A percentile compares a stretch with the other conserved stretches of the same genome.
Evolutionary conservation across 352 stramenopile species (phyloP).

Genomic region (Pythium dissimile): DNA sequence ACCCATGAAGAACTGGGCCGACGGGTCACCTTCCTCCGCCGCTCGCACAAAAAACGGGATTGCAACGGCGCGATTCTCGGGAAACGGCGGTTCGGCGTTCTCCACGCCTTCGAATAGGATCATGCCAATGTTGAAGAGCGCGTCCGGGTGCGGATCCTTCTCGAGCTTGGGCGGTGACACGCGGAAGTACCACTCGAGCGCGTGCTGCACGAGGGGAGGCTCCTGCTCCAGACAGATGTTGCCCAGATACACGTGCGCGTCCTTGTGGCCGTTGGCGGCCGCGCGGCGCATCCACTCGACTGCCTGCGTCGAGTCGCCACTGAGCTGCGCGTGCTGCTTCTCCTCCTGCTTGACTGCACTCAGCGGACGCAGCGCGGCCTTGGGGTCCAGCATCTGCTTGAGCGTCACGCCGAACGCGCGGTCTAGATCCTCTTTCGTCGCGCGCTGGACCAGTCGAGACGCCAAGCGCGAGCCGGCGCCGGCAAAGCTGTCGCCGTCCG

Average conservation of each 20-base stretch:
- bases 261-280: slow-evolving; percentile 65
- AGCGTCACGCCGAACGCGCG: slow-evolving; percentile 71
- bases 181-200: slow-evolving; percentile 71
- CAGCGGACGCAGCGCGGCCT: slow-evolving; percentile 46
- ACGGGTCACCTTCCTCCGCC: slow-evolving; percentile 68
- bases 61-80: slow-evolving; percentile 46
- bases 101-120: slow-evolving; percentile 74
- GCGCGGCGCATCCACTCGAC: slow-evolving; percentile 81
- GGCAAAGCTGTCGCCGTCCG: slow-evolving; percentile 11
- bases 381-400: slow-evolving; percentile 63
- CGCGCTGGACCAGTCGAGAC: slow-evolving; percentile 48
- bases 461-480: slow-evolving; percentile 6
- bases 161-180: slow-evolving; percentile 41
- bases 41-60: slow-evolving; percentile 80
- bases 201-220: slow-evolving; percentile 63
- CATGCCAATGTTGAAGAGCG: slow-evolving; percentile 81
- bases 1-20: slow-evolving; percentile 86
- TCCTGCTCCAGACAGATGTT: slow-evolving; percentile 81
- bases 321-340: slow-evolving; percentile 24
- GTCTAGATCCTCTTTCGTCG: slow-evolving; percentile 54
- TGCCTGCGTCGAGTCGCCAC: slow-evolving; percentile 52
- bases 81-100: slow-evolving; percentile 64
- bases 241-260: slow-evolving; percentile 77
- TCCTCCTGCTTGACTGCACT: slow-evolving; percentile 22
- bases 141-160: slow-evolving; percentile 65